Base-by-base conservation (phyloP, 331 rosid genomes). In the Acacia concinna region DNA sequence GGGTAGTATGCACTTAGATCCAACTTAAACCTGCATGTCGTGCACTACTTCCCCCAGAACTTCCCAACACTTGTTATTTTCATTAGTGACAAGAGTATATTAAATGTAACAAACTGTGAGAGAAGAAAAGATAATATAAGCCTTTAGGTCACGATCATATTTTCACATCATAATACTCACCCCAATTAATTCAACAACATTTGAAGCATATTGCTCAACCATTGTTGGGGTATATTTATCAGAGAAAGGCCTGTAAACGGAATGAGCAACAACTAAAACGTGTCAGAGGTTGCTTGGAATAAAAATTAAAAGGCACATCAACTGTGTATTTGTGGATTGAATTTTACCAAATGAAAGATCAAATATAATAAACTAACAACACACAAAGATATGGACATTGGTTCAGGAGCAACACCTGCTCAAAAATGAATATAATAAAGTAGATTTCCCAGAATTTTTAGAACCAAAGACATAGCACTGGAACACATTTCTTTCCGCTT, bases 401-500 rank as follows among this genome's bases (percentile, higher is more conserved):
- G 79, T 77, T 81, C 71, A 81, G 66, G 82, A 74, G 80, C 76
- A 81, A 31, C 70, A 95, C 99, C 99, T 95, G 81, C 89, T 90
- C 84, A 91, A 76, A 77, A 91, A 90, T 68, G 97, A 88, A 88
- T 91, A 78, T 86, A 91, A 83, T 38, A 95, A 85, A 84, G 97
- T 84, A 64, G 99, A 93, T 85, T 95, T 95, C 78, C 97, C 99
- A 1, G 97, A 79, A 79, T 82, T 87, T 83, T 87, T 91, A 5
- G 97, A 87, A 82, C 99, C 99, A 87, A 95, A 95, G 78, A 95
- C 98, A 72, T 88, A 93, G 91, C 99, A 95, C 57, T 90, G 97
- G 76, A 93, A 83, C 78, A 90, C 94, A 81, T 89, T 95, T 86
- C 96, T 89, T 81, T 90, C 98, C 35, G 98, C 85, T 75, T 71